phyloP scores from a whole-genome alignment of 2,329 filamentous ascomycete species.

The Sclerotinia borealis region DNA sequence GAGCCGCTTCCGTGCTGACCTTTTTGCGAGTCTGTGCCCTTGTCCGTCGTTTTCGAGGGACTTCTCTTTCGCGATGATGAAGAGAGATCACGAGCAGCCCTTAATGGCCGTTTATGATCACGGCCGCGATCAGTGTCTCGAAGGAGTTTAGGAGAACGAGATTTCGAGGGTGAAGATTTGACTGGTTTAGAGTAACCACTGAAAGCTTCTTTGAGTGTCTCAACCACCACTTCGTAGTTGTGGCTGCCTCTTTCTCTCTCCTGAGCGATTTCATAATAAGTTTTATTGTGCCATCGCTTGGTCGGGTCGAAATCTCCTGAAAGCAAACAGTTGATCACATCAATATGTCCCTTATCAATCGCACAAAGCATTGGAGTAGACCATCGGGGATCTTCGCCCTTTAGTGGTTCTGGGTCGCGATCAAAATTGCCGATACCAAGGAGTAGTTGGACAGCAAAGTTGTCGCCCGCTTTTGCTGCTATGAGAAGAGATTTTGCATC shows the following conservation, averaged over 20 bases:
- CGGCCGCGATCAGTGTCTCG: conserved; percentile 32
- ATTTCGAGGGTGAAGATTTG: conserved; percentile 41
- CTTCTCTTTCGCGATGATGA: conserved; percentile 26
- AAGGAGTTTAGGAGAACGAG: conserved; percentile 44
- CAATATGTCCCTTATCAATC: conserved; percentile 81
- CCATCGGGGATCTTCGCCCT: conserved; percentile 54
- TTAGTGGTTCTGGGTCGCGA: conserved; percentile 62
- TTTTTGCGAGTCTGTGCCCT: conserved; percentile 22
- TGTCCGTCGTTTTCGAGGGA: conserved; percentile 22
- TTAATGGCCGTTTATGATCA: conserved; percentile 19
- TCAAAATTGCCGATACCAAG: conserved; percentile 48
- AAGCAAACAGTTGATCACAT: conserved; percentile 74
- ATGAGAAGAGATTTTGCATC: conserved; percentile 86
- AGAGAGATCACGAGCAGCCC: conserved; percentile 22
- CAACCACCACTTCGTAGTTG: conserved; percentile 83
- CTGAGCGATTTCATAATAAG: conserved; percentile 77
- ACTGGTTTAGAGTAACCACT: conserved; percentile 55
- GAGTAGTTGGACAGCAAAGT: conserved; percentile 41
- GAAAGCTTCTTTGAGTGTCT: conserved; percentile 70
- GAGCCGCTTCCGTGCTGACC: conserved; percentile 16
- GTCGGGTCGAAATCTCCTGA: conserved; percentile 83
- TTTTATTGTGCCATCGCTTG: conserved; percentile 64
- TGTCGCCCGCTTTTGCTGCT: conserved; percentile 86
- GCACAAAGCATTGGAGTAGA: conserved; percentile 91
- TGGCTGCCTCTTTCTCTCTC: conserved; percentile 69